Conservation (phyloP, 2,329 filamentous ascomycete genomes). For the Pleurostoma richardsiae region DNA sequence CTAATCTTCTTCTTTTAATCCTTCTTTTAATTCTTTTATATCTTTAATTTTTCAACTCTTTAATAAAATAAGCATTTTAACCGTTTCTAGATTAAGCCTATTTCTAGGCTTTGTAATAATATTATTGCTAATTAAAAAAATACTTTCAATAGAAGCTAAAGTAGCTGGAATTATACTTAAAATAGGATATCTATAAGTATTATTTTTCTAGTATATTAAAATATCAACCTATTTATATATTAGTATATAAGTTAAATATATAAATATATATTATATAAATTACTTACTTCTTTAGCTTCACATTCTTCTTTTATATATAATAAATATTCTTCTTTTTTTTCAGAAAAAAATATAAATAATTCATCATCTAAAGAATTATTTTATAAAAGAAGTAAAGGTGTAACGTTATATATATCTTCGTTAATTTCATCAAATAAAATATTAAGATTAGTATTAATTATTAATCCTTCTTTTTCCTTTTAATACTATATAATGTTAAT, state of each 20-base stretch:
- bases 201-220: background rate
- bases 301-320: background rate
- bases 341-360: background rate
- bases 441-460: too few species aligned
- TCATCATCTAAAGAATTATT: background rate
- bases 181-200: background rate
- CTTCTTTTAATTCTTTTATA: background rate
- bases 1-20: background rate
- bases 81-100: background rate
- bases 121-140: background rate
- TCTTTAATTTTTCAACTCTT: background rate
- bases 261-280: background rate
- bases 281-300: background rate
- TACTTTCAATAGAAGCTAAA: background rate
- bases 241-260: background rate
- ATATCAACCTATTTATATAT: background rate
- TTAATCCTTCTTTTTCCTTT: too few species aligned
- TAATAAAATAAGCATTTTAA: background rate
- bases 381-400: too few species aligned
- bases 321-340: background rate
- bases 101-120: background rate
- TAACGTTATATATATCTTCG: too few species aligned
- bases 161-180: background rate
- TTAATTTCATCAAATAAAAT: too few species aligned
- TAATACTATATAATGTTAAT: too few species aligned